Conservation (phyloP, 257 asterid species). For the Fraxinus cuspidata region DNA sequence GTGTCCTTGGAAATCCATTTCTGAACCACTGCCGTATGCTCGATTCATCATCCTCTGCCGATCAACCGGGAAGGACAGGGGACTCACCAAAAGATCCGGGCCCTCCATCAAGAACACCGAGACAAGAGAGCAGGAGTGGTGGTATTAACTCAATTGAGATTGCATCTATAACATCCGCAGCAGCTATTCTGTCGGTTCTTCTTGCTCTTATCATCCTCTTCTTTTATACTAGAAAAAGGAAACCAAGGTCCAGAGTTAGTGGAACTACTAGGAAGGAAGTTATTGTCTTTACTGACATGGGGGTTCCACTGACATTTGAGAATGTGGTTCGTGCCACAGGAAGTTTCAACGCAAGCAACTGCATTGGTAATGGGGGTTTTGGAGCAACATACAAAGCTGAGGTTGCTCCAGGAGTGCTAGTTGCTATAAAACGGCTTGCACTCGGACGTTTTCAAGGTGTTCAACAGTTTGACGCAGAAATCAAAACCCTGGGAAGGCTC, state of each 20-base stretch:
- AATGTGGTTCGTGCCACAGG: constrained; percentile 77
- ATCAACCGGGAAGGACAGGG: constrained; percentile 52
- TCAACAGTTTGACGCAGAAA: constrained; percentile 86
- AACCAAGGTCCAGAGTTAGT: constrained; percentile 78
- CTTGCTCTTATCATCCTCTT: constrained; percentile 66
- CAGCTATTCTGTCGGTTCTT: constrained; percentile 76
- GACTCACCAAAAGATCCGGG: constrained; percentile 36
- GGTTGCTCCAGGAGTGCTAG: constrained; percentile 75
- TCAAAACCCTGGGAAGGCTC: constrained; percentile 76
- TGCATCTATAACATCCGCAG: constrained; percentile 81
- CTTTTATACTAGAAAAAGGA: constrained; percentile 74
- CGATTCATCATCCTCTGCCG: constrained; percentile 50
- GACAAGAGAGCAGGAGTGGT: constrained; percentile 27
- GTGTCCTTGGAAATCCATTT: constrained; percentile 71
- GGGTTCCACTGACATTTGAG: constrained; percentile 74
- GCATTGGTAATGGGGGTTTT: constrained; percentile 94
- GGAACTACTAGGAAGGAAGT: constrained; percentile 82
- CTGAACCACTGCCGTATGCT: constrained; percentile 56
- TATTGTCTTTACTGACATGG: constrained; percentile 68
- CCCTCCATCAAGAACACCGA: constrained; percentile 40
- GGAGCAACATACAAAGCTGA: constrained; percentile 97
- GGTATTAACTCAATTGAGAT: constrained; percentile 73
- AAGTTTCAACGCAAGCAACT: constrained; percentile 77
- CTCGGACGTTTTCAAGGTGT: constrained; percentile 77
- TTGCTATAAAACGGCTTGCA: constrained; percentile 83